Conservation (phyloP, 2,329 filamentous ascomycete species). For the Ophiocordyceps camponoti-saundersi region DNA sequence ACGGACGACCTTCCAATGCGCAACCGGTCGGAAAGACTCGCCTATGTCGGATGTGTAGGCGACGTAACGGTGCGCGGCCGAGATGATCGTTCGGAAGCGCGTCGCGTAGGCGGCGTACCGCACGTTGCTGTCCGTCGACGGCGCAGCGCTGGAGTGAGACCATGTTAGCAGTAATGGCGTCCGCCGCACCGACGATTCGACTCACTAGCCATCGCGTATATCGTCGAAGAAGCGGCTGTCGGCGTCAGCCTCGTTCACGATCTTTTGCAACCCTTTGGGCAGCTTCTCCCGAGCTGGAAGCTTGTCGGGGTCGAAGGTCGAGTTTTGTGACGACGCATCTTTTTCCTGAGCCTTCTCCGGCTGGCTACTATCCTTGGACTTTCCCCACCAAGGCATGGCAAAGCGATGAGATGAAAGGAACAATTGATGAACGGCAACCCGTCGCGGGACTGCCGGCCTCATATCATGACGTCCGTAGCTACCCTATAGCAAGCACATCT, state of each 20-base stretch:
- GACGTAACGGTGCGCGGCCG: conserved; percentile 86
- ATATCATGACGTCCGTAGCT: neutral
- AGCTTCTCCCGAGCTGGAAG: conserved; percentile 33
- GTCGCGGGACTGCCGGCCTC: neutral
- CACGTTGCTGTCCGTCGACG: conserved; percentile 70
- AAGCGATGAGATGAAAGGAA: neutral
- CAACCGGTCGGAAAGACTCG: conserved; percentile 86
- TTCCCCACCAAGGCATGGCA: conserved; percentile 26
- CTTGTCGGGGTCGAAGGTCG: conserved; percentile 26
- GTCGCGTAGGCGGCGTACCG: conserved; percentile 89
- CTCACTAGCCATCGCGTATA: conserved; percentile 63
- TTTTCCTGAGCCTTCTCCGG: conserved; percentile 11
- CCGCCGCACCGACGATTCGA: conserved; percentile 9
- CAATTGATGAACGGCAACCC: neutral
- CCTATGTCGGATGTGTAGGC: conserved; percentile 95
- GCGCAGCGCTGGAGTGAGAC: conserved; percentile 24
- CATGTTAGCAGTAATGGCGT: conserved; percentile 3
- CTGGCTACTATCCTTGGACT: conserved; percentile 16
- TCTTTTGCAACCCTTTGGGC: conserved; percentile 35
- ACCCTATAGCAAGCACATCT: neutral
- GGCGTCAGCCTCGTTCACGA: conserved; percentile 38
- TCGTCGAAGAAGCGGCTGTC: conserved; percentile 65
- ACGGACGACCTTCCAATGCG: conserved; percentile 67
- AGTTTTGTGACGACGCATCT: conserved; percentile 8
- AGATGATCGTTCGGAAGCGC: conserved; percentile 69